Conservation (phyloP, 805 yeast genomes). For the Yarrowia sp. region DNA sequence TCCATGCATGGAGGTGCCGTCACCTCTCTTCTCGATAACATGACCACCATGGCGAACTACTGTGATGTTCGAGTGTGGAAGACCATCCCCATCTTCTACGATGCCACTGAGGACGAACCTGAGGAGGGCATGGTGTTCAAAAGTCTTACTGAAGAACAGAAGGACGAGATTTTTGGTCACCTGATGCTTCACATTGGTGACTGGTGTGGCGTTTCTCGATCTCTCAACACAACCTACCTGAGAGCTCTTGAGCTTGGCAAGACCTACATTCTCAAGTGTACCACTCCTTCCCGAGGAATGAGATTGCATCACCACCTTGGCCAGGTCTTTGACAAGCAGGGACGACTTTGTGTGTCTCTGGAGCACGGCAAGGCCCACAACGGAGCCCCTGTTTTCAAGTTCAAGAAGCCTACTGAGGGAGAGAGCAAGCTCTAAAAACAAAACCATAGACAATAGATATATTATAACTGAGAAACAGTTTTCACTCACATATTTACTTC, state of each 20-base stretch:
- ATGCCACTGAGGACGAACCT: constrained; percentile 21
- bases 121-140: constrained; percentile 12
- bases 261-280: neutral
- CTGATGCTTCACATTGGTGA: constrained; percentile 18
- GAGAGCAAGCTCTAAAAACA: neutral
- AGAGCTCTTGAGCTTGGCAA: constrained; percentile 16
- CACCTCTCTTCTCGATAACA: constrained; percentile 15
- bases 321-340: constrained; percentile 16
- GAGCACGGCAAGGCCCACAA: constrained; percentile 25
- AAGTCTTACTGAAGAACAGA: constrained; percentile 11
- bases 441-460: neutral
- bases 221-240: constrained; percentile 20
- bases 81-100: constrained; percentile 22
- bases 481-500: neutral
- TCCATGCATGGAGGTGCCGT: constrained; percentile 25
- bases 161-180: constrained; percentile 18
- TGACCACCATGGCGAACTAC: constrained; percentile 24
- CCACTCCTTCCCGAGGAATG: constrained; percentile 24
- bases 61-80: constrained; percentile 23
- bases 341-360: constrained; percentile 9
- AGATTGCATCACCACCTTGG: constrained; percentile 17
- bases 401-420: neutral
- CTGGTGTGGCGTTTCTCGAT: constrained; percentile 24
- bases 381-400: constrained; percentile 19
- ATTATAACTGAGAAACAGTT: neutral